Evolutionary conservation across 2,329 filamentous ascomycete species (phyloP).

Genomic region (Fusarium sp.): DNA sequence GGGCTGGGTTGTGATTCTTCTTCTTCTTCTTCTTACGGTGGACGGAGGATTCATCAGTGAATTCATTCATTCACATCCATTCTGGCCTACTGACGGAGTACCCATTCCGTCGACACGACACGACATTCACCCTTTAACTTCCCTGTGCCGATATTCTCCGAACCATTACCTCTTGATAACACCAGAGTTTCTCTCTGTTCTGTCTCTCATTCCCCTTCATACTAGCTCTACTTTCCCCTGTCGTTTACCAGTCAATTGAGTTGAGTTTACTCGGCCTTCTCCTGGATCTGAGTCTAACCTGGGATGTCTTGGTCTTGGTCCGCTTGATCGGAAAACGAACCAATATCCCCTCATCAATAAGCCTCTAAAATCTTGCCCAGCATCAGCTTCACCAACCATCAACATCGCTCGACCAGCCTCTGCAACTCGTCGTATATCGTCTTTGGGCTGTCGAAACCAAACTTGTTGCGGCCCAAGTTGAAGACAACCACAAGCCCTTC

Average conservation of each 20-base stretch:
- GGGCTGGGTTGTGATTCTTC: conserved; percentile 7
- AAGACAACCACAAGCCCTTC: neutral
- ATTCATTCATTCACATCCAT: conserved; percentile 28
- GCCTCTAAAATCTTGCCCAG: conserved; percentile 20
- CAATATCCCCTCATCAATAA: conserved; percentile 23
- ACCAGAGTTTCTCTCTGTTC: neutral
- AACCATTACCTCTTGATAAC: neutral
- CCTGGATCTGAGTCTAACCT: conserved; percentile 30
- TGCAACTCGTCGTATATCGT: neutral
- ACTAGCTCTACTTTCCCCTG: neutral
- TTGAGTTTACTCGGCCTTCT: conserved; percentile 4
- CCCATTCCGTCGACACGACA: neutral
- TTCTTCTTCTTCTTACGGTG: neutral
- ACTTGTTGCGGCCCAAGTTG: neutral
- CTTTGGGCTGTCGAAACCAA: neutral
- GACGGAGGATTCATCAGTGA: neutral
- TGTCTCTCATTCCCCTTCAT: neutral
- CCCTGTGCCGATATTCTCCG: conserved; percentile 17
- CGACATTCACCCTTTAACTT: neutral
- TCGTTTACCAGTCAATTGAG: conserved; percentile 6
- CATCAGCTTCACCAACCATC: neutral
- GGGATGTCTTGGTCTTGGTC: conserved; percentile 9
- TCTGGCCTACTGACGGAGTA: conserved; percentile 2
- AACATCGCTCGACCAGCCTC: neutral
- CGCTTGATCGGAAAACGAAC: conserved; percentile 28